Base-by-base conservation (phyloP, 345 rosid genomes). In the Litchi chinensis region DNA sequence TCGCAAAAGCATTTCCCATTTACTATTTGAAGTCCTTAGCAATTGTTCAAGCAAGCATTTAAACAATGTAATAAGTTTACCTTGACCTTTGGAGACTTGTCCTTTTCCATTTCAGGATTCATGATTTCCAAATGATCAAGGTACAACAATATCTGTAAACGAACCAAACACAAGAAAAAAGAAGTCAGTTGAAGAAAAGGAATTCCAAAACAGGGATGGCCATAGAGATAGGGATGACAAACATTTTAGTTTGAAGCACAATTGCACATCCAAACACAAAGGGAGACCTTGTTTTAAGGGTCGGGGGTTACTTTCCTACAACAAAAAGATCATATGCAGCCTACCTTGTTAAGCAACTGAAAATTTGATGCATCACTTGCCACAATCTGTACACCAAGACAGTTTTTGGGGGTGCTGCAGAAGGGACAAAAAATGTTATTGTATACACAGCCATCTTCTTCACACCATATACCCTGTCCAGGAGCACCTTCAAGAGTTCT, bases 391-490 rank as follows among this genome's bases (percentile, higher is more conserved):
- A 89, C 98, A 59, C 98, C 98, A 28, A 93, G 92, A 77, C 93
- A 90, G 54, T 85, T 87, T 80, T 77, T 76, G 26, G 90, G 88
- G 73, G 59, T 67, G 68, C 75, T 87, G 82, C 99, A 95, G 87
- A 88, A 95, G 66, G 99, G 96, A 80, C 99, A 93, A 76, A 76
- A 87, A 67, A 93, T 82, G 48, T 87, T 87, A 75, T 82, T 89
- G 89, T 87, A 95, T 75, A 93, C 98, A 82, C 98, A 95, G 24
- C 98, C 98, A 84, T 95, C 99, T 86, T 93, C 90, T 83, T 91
- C 83, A 54, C 85, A 83, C 99, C 97, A 95, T 74, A 90, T 79
- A 70, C 95, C 93, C 75, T 79, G 82, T 48, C 84, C 86, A 44
- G 73, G 76, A 43, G 78, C 77, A 79, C 84, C 88, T 78, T 72